Evolutionary conservation across 352 stramenopile species (phyloP).

Genomic region (Achlya hypogyna): DNA sequence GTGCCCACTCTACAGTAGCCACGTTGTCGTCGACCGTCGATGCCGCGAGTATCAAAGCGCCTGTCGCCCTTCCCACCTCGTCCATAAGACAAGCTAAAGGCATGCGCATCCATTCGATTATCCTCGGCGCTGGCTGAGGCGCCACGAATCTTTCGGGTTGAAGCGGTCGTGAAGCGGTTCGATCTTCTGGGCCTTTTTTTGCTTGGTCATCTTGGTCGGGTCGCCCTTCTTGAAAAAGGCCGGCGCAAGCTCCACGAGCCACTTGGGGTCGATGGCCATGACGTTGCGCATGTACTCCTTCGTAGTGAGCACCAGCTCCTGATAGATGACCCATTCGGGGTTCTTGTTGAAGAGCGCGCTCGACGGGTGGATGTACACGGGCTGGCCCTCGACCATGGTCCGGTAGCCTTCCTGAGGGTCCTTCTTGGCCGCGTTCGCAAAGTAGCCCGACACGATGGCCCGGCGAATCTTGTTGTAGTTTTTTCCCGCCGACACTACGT

Average conservation of each 20-base stretch:
- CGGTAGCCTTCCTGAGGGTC: slow-evolving; percentile 98
- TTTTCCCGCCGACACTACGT: slow-evolving; percentile 94
- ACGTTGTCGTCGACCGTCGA: no score
- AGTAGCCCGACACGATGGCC: slow-evolving; percentile 98
- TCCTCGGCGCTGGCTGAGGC: slow-evolving; percentile 92
- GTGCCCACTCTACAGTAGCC: no score
- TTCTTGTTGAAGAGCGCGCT: slow-evolving; percentile 99
- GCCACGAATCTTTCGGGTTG: slow-evolving; percentile 96
- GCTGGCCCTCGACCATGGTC: slow-evolving; percentile 97
- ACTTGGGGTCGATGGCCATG: slow-evolving; percentile 99
- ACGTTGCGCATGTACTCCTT: slow-evolving; percentile 99
- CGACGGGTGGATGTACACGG: slow-evolving; percentile 98
- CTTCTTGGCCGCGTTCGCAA: slow-evolving; percentile 99
- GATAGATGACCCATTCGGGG: slow-evolving; percentile 97
- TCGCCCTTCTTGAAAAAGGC: slow-evolving; percentile 96
- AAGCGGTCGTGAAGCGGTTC: slow-evolving; percentile 98
- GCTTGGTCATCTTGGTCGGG: slow-evolving; percentile 95
- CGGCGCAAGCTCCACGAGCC: slow-evolving; percentile 96
- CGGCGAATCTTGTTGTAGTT: slow-evolving; percentile 97
- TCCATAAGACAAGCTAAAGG: no score
- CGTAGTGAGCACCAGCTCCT: slow-evolving; percentile 93
- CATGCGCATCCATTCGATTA: no score
- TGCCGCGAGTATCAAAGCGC: no score
- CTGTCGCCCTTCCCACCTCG: no score
- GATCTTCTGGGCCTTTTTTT: slow-evolving; percentile 99